phyloP scores from a whole-genome alignment of 495 filamentous ascomycete species.

The Penicillium simplicissimum region DNA sequence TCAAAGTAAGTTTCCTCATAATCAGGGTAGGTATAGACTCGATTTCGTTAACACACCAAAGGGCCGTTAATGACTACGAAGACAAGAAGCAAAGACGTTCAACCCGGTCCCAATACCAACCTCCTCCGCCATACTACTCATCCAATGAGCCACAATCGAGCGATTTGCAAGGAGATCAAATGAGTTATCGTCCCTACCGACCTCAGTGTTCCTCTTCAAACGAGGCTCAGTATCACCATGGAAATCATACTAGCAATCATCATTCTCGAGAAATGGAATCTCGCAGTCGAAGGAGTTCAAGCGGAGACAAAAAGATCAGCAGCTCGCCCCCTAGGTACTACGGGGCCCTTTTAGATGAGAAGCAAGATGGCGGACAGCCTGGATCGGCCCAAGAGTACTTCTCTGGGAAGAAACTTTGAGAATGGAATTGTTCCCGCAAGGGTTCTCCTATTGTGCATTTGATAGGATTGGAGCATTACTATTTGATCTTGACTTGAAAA shows the following conservation, averaged over 20 bases:
- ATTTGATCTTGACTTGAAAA: background rate
- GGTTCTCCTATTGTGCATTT: background rate
- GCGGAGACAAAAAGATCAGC: background rate
- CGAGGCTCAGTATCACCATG: background rate
- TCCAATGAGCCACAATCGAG: background rate
- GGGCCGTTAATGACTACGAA: slow-evolving; percentile 16
- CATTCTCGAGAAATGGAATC: background rate
- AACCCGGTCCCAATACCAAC: background rate
- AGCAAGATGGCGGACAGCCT: background rate
- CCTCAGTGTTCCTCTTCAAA: background rate
- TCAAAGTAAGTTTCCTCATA: slow-evolving; percentile 10
- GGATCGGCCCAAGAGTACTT: background rate
- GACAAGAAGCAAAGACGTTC: slow-evolving; percentile 13
- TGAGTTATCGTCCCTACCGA: background rate
- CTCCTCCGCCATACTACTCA: background rate
- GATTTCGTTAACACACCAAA: background rate
- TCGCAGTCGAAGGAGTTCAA: background rate
- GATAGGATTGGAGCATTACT: background rate
- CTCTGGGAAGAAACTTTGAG: background rate
- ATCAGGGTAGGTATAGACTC: background rate
- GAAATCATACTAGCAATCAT: background rate
- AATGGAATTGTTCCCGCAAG: background rate
- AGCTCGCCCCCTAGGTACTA: background rate
- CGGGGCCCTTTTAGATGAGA: background rate
- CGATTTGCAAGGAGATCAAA: background rate